Evolutionary conservation across 805 yeast genomes (phyloP), one percentile per base, ranked within the genome.

Genomic region (Candida gorgasii): DNA sequence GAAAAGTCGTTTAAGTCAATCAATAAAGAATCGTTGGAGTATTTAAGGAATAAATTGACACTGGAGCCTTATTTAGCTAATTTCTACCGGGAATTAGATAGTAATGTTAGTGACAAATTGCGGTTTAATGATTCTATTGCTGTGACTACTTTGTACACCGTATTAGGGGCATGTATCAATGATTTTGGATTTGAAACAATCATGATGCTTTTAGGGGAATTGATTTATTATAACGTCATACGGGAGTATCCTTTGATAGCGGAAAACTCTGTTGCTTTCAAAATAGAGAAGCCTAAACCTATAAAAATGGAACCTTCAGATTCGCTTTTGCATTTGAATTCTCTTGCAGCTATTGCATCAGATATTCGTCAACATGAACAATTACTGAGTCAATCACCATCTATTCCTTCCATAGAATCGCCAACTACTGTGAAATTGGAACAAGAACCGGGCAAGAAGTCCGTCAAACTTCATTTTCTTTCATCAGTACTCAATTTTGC

Each of bases 181-280:
- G 95, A 87, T 60, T 87, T 82, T 65, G 95, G 95, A 1, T 87
- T 87, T 57, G 89, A 88, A 53, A 57, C 73, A 2, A 72, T 82
- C n/a, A 63, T 85, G 44, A 73, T 73, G 45, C 82, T 86, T 2
- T 59, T 88, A 19, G 76, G 86, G 47, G 92, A 85, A 50, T 72
- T 86, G 2, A 77, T 84, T 51, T 84, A 82, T 55, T 80, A 76
- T 40, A 63, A 77, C 20, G 69, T 86, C 5, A 56, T 80, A 29
- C 70, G 70, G 32, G 89, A 83, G 47, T 85, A 82, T 54, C 92
- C 93, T 8, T 59, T 84, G 42, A 69, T 79, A 4, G 69, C 79
- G n/a, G 75, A 67, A 55, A 55, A 55, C 28, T 54, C 65, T 13
- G 42, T 53, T 7, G 61, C 72, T 6, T 73, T 63, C 36, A 36